Evolutionary conservation across 2,329 filamentous ascomycete genomes (phyloP).

Genomic region (Nannizzia gypsea): DNA sequence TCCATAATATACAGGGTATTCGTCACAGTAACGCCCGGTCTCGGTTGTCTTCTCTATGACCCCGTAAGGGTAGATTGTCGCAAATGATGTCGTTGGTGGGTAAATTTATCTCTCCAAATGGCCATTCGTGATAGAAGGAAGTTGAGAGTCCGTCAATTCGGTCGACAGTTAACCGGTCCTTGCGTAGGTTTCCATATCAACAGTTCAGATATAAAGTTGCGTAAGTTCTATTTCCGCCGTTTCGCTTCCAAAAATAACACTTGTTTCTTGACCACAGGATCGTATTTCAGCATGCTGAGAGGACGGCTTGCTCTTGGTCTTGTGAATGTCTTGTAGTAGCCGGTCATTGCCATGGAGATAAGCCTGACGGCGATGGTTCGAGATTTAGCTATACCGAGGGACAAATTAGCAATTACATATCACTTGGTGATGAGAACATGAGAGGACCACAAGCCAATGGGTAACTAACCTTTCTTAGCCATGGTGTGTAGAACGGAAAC

Average conservation of each 20-base stretch:
- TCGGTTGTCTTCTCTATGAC: not conserved
- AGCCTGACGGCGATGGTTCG: slow-evolving; percentile 88
- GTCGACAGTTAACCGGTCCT: not conserved
- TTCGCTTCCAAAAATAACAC: slow-evolving; percentile 93
- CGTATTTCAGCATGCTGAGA: slow-evolving; percentile 97
- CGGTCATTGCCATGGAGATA: slow-evolving; percentile 96
- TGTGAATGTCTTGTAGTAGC: slow-evolving; percentile 86
- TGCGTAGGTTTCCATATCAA: not conserved
- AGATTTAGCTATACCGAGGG: slow-evolving; percentile 42
- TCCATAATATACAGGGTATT: not conserved
- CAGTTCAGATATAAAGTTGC: not conserved
- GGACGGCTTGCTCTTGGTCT: slow-evolving; percentile 70
- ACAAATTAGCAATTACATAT: not conserved
- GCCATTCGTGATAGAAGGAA: not conserved
- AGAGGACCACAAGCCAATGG: not conserved
- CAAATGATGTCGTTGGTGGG: too few relatives aligned
- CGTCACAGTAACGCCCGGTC: not conserved
- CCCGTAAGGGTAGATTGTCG: not conserved
- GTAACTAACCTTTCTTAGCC: not conserved
- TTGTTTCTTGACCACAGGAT: slow-evolving; percentile 91
- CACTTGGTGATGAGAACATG: not conserved
- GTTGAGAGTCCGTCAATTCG: not conserved
- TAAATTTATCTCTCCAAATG: not conserved
- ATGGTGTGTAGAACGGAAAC: not conserved
- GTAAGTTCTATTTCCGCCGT: slow-evolving; percentile 40